These are phyloP conservation scores for Castanea crenata DNA, from an alignment of 306 rosid genomes.

Conservation along the genomic window DNA sequence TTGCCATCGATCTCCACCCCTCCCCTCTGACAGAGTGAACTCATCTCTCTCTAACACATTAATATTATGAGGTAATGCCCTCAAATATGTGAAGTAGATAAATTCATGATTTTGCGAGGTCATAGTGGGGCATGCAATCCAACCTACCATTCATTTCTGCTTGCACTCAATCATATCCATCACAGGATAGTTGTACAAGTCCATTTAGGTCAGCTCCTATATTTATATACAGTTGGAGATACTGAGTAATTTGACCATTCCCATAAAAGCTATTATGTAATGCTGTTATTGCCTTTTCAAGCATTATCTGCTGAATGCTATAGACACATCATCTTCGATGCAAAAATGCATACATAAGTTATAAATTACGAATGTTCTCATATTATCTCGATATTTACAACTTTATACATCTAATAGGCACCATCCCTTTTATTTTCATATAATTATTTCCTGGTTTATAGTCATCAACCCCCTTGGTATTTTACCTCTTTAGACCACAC, in stretches of 20 bases:
- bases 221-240: neutral
- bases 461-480: neutral
- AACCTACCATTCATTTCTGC: neutral
- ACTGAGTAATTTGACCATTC: neutral
- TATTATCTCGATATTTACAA: neutral
- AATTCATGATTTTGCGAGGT: slow-evolving; percentile 37
- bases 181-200: neutral
- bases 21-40: neutral
- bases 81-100: slow-evolving; percentile 10
- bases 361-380: neutral
- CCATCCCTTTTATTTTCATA: neutral
- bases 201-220: neutral
- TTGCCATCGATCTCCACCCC: too few species aligned
- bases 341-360: neutral
- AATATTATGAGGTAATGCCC: neutral
- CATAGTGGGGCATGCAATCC: slow-evolving; percentile 52
- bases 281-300: neutral
- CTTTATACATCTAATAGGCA: neutral
- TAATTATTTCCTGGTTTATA: neutral
- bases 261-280: neutral
- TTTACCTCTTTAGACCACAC: neutral
- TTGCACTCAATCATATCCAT: neutral
- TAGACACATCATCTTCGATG: neutral
- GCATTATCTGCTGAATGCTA: neutral
- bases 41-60: neutral